Conservation (phyloP, 2,329 filamentous ascomycete species). For the Aspergillus phoenicis region DNA sequence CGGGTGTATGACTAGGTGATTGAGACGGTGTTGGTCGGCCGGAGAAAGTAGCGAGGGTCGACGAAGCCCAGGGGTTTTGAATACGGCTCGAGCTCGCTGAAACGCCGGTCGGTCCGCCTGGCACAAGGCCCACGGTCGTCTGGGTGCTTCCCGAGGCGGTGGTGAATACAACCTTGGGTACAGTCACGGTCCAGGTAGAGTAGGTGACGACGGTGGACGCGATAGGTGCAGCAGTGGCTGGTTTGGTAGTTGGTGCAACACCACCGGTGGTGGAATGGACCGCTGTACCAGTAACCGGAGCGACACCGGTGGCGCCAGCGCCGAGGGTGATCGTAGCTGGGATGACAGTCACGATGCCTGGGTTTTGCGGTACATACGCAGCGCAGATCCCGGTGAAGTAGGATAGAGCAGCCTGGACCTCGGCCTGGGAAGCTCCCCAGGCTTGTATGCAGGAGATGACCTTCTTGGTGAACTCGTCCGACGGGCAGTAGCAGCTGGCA, state of each 20-base stretch:
- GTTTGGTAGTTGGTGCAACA: conserved; percentile 21
- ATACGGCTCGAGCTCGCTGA: conserved; percentile 24
- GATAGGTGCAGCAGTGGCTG: conserved; percentile 25
- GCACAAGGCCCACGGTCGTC: conserved; percentile 38
- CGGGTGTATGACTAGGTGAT: neutral
- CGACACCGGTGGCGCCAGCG: conserved; percentile 52
- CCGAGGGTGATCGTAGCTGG: conserved; percentile 61
- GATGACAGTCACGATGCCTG: conserved; percentile 78
- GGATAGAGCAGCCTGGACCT: conserved; percentile 70
- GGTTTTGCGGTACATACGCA: conserved; percentile 71
- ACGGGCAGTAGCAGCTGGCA: conserved; percentile 81
- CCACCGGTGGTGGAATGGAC: conserved; percentile 32
- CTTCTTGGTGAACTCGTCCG: conserved; percentile 71
- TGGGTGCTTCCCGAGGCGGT: conserved; percentile 34
- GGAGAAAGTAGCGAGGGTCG: conserved; percentile 20
- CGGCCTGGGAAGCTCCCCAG: conserved; percentile 67
- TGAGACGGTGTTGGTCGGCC: conserved; percentile 17
- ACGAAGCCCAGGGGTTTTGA: conserved; percentile 22
- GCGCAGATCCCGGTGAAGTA: conserved; percentile 95
- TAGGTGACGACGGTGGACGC: conserved; percentile 47
- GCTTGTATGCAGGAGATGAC: conserved; percentile 81
- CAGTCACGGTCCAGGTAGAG: conserved; percentile 46
- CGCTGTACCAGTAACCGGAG: conserved; percentile 41
- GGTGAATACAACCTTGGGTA: conserved; percentile 49
- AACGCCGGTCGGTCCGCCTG: conserved; percentile 17